phyloP scores from a whole-genome alignment of 2,329 filamentous ascomycete genomes.

The Sporothrix schenckii region DNA sequence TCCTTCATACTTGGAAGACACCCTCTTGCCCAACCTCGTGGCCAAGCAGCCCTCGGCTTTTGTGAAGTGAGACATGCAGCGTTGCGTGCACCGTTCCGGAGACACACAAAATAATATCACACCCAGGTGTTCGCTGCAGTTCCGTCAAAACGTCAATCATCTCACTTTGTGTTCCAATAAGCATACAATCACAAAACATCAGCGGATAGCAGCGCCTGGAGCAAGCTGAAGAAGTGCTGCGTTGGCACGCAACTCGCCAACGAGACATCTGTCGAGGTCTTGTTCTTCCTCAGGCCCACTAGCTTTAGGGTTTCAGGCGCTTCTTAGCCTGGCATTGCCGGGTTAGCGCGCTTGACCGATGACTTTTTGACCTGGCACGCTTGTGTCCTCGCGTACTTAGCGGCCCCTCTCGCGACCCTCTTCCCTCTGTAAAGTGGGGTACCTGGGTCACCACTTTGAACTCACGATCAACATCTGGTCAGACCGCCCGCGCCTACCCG shows the following conservation, averaged over 20 bases:
- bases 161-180: neutral
- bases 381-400: constrained; percentile 14
- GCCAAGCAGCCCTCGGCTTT: constrained; percentile 19
- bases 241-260: constrained; percentile 29
- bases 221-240: constrained; percentile 29
- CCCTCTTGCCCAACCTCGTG: constrained; percentile 19
- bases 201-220: constrained; percentile 1
- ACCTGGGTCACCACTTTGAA: neutral
- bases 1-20: neutral
- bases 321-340: constrained; percentile 22
- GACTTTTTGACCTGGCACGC: neutral
- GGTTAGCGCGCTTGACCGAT: constrained; percentile 10
- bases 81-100: neutral
- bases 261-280: constrained; percentile 4
- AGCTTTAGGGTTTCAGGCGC: constrained; percentile 21
- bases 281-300: neutral
- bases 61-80: constrained; percentile 31
- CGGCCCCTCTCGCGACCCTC: neutral
- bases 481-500: constrained; percentile 17
- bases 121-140: constrained; percentile 20
- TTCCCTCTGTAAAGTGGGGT: constrained; percentile 18
- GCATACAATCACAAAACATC: neutral
- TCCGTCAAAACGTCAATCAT: neutral
- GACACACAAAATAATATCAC: neutral
- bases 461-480: constrained; percentile 6